Base-by-base conservation (phyloP, 495 filamentous ascomycete species). In the Alectoria sarmentosa region DNA sequence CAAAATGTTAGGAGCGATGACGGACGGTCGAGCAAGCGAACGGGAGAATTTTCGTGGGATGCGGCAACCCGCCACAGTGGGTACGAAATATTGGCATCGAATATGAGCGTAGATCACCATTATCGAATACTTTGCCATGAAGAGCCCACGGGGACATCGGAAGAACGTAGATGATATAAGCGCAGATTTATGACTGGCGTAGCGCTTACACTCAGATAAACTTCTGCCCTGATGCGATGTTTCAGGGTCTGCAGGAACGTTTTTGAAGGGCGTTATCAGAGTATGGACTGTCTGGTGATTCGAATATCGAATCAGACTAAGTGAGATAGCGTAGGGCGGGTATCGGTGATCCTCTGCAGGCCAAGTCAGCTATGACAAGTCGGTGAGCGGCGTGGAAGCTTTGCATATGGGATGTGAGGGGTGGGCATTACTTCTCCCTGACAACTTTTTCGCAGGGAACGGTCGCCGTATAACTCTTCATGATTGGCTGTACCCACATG, bases 11-110 rank as follows among this genome's bases (percentile, higher is more conserved):
- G 15, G 52, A 34, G 28, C 52, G 28, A 55, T 19, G 30, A 32
- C 30, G 30, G 52, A 34, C 34, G 30, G 4, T n/a, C 10, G 30
- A 21, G 3, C 30, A 34, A 55, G 52, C 52, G 15, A 55, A 55
- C 52, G 52, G 52, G 52, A 36, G 52, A 34, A 32, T 34, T 55
- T 55, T 34, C 30, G 52, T 55, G 52, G 52, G 52, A 55, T 34
- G 52, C 52, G 52, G 52, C 52, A 55, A 55, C 52, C 15, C 30
- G 49, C 1, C 15, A 55, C 30, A 55, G 52, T 55, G 52, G 52
- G 52, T 34, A 55, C 30, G 30, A 55, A 5, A 30, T 19, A 6
- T 4, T 21, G 17, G 17, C 14, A 36, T 34, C 14, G 26, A 54
- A 30, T 32, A 17, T 14, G 28, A 17, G 15, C 30, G 6, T 34